A percentile compares a stretch with the other conserved stretches of the same genome.
These are phyloP conservation scores for Fusarium phyllophilum DNA, from an alignment of 2,329 filamentous ascomycete species.

Conservation along the genomic window DNA sequence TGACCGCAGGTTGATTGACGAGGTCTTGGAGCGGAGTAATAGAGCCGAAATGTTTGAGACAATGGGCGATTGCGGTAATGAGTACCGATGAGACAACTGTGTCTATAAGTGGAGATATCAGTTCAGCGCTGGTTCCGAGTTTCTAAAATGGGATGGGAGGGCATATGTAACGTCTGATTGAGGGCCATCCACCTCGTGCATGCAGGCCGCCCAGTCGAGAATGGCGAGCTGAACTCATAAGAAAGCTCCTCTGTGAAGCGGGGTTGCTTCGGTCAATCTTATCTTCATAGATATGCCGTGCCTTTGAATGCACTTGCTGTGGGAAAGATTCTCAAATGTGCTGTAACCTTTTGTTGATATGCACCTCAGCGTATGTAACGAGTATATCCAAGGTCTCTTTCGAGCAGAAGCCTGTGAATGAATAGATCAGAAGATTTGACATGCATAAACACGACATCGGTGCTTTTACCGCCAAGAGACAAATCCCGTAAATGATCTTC, in stretches of 20 bases:
- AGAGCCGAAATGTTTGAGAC: not conserved
- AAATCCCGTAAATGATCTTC: not conserved
- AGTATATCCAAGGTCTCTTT: too few relatives aligned
- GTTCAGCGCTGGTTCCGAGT: not conserved
- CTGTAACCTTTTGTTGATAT: rapidly evolving
- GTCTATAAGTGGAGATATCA: not conserved
- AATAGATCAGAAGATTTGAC: rapidly evolving
- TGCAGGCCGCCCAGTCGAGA: not conserved
- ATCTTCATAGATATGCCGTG: not conserved
- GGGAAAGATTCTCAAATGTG: too few relatives aligned
- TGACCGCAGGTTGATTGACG: not conserved
- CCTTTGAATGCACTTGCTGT: too few relatives aligned
- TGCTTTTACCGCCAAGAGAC: rapidly evolving
- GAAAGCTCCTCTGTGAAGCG: too few relatives aligned
- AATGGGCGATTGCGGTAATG: not conserved
- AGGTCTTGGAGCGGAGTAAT: not conserved
- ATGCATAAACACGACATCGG: too few relatives aligned
- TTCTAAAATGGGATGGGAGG: not conserved
- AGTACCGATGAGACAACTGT: not conserved
- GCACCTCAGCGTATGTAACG: not conserved
- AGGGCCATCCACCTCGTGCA: not conserved
- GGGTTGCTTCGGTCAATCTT: too few relatives aligned
- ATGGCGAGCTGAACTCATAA: too few relatives aligned
- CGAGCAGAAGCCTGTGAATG: rapidly evolving
- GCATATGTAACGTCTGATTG: not conserved